Evolutionary conservation across 2,329 filamentous ascomycete species (phyloP), one percentile per base, ranked within the genome.

Genomic region (Diplodia scrobiculata): DNA sequence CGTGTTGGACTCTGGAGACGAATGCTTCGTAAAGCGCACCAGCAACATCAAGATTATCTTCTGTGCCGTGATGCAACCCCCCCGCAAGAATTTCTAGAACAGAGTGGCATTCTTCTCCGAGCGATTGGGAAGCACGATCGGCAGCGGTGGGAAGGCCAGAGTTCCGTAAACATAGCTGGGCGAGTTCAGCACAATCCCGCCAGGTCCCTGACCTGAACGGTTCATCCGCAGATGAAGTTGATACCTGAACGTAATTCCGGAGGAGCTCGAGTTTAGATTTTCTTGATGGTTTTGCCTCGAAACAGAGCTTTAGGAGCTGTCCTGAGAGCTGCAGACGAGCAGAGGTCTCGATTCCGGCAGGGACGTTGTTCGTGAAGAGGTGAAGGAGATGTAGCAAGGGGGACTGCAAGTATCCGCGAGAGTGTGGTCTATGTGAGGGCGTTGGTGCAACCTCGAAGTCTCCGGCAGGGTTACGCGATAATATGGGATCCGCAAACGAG

Each of bases 51-150:
- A 53, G 11, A 13, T 68, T 68, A 14, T 74, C 69, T 29, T 76
- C 68, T 38, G 68, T 70, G 78, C 34, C 76, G 75, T 55, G 90
- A 74, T 19, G 90, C 87, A 69, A 83, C 79, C 71, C 88, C 84
- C 21, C 25, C 9, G 25, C 55, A 2, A 96, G 81, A 38, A 96
- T 84, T 19, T 84, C 87, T 17, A 88, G 82, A 27, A 90, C 79
- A 62, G 89, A 86, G 9, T 89, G 87, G 69, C 91, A 92, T 66
- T 91, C 88, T 11, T 87, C 85, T 14, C 89, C 86, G 64, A 88
- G 75, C 41, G 86, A 41, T 32, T 52, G 41, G 21, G 63, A 34
- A 11, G 53, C 45, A 2, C 53, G 52, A 14, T 48, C 53, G 3
- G 45, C 19, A 10, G 63, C 25, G 10, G 41, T 41, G 21, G 53